Evolutionary conservation across 148 eudicot genomes (phyloP), one percentile per base, ranked within the genome.

Genomic region (Rhododendron vialii): DNA sequence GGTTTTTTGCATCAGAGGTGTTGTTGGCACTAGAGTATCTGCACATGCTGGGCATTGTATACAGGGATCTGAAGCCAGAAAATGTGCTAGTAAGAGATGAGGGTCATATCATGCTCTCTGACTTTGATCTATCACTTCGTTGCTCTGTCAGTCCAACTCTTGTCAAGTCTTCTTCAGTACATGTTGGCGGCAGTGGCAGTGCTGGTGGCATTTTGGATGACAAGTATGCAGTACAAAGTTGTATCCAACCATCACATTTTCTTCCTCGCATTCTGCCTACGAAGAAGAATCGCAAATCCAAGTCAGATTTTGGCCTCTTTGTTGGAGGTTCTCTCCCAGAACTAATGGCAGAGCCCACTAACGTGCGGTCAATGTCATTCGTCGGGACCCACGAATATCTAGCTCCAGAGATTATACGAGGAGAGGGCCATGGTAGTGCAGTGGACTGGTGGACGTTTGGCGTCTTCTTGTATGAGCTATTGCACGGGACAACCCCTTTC

Each of bases 371-470:
- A 5, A 96, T 96, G 98, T 96, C 98, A 1, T 96, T 96, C 38
- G 98, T 96, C 0, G 98, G 98, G 45, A 96, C 98, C 28, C 98
- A 96, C 43, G 98, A 96, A 84, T 95, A 95, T 85, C 90, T 95
- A 3, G 98, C 98, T 59, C 98, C 98, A 0, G 98, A 95, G 89
- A 96, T 96, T 63, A 93, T 96, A 36, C 94, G 98, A 0, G 98
- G 98, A 0, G 98, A 96, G 87, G 98, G 98, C 33, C 98, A 96
- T 78, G 98, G 98, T 8, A 95, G 98, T 82, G 98, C 98, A 2
- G 98, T 95, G 28, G 98, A 95, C 87, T 95, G 98, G 98, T 95
- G 98, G 98, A 95, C 98, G 0, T 94, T 95, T 51, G 98, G 98
- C 0, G 91, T 95, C 4, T 95, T 95, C 88, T 87, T 95, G 11